A percentile compares a stretch with the other conserved stretches of the same genome.
These are phyloP conservation scores for Pseudopyricularia javanii DNA, from an alignment of 2,329 filamentous ascomycete genomes.

Conservation along the genomic window DNA sequence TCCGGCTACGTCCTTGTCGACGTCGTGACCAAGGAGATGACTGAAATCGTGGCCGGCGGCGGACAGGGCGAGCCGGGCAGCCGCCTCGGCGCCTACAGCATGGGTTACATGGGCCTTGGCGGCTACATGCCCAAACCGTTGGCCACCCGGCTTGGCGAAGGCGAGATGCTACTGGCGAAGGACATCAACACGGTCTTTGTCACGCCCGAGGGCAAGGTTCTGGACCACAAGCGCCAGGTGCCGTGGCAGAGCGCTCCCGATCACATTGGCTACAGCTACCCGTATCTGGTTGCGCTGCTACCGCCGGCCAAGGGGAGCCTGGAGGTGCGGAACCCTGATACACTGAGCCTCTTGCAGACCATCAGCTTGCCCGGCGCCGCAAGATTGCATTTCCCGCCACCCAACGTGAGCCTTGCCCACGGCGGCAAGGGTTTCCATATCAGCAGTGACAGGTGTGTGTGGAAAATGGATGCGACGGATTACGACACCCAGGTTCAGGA, in stretches of 20 bases:
- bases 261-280: conserved; percentile 90
- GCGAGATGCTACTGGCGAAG: conserved; percentile 86
- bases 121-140: conserved; percentile 86
- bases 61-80: conserved; percentile 36
- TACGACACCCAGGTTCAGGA: conserved; percentile 85
- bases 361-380: conserved; percentile 71
- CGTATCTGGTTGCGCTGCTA: conserved; percentile 82
- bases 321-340: conserved; percentile 88
- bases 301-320: conserved; percentile 65
- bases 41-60: conserved; percentile 68
- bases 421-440: conserved; percentile 94
- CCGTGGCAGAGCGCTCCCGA: conserved; percentile 85
- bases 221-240: conserved; percentile 70
- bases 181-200: conserved; percentile 95
- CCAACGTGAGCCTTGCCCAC: conserved; percentile 87
- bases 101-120: conserved; percentile 94
- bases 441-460: conserved; percentile 79
- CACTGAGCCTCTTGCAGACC: conserved; percentile 76
- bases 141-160: conserved; percentile 68
- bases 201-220: conserved; percentile 65
- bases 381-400: conserved; percentile 81
- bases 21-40: conserved; percentile 58
- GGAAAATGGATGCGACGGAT: conserved; percentile 89
- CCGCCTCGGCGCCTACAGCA: conserved; percentile 74
- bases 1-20: conserved; percentile 85